phyloP scores from a whole-genome alignment of 192 early-diverging fungal species.

The Rhizophagus sp. region DNA sequence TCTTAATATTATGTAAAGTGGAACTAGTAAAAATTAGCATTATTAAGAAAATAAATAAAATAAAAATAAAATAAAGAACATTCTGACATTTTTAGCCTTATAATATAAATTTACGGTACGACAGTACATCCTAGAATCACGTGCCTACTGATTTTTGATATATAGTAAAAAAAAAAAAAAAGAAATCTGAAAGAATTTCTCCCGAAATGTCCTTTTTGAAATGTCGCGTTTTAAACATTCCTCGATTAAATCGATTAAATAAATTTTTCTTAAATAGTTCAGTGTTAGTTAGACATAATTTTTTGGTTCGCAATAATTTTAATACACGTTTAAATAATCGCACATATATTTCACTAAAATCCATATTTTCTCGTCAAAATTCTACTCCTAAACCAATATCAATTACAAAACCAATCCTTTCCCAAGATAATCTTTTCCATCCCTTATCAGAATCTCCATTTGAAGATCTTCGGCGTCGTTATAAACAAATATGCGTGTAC shows the following conservation, averaged over 20 bases:
- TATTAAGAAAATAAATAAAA: no score
- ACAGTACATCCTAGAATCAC: no score
- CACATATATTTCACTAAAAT: background rate
- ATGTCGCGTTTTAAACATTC: no score
- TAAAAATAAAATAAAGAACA: no score
- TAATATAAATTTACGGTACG: no score
- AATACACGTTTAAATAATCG: background rate
- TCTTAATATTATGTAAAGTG: no score
- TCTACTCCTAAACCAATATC: background rate
- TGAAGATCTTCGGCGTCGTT: conserved; percentile 64
- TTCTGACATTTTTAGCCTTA: no score
- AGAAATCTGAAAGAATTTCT: no score
- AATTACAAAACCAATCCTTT: background rate
- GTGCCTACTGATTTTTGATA: no score
- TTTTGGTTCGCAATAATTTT: background rate
- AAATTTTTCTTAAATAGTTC: background rate
- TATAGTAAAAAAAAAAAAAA: no score
- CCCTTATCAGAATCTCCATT: conserved; percentile 69
- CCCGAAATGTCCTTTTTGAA: background rate
- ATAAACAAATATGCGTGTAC: conserved; percentile 60
- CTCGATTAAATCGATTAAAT: background rate
- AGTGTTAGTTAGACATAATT: background rate
- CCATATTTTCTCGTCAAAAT: background rate
- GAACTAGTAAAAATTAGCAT: no score
- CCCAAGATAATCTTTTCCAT: conserved; percentile 62